Evolutionary conservation across 139 green algal species (phyloP), one percentile per base, ranked within the genome.

Genomic region (Chloropicon primus): DNA sequence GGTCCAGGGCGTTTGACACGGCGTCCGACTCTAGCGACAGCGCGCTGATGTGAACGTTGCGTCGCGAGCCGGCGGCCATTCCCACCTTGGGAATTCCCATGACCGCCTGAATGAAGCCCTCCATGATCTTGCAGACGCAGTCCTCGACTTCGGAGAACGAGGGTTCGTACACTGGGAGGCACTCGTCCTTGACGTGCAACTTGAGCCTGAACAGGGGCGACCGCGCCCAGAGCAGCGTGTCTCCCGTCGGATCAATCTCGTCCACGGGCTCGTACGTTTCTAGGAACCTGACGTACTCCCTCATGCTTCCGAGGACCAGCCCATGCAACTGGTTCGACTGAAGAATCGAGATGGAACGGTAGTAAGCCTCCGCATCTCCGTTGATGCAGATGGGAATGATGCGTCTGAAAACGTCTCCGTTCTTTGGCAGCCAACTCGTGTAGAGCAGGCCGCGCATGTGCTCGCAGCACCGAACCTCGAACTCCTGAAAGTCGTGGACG

Each of bases 341-440:
- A 74, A 87, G 27, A 22, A 81, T 89, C 1, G 89, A 82, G 1
- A 91, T 79, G 54, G 78, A 53, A 72, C 82, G 83, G 78, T 84
- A 89, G 78, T 84, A 85, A 10, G 84, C 82, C 3, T 82, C 81
- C 17, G 85, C 74, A 80, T 94, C 89, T 3, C 81, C 85, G 78
- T 92, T 93, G 80, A 92, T 92, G 78, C 81, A 90, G 24, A 90
- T 80, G 24, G 90, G 88, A 5, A 87, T 88, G 2, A 91, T 73
- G 23, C 85, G 82, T 24, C 86, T 86, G 85, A 93, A 94, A 0
- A 93, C 73, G 53, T 91, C 88, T 17, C 87, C 76, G 29, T 80
- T 85, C 78, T 89, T 89, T 3, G 89, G 88, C 26, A 91, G 80
- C 90, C 90, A 94, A 72, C 75, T 79, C 5, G 82, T 90, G 87